phyloP scores from a whole-genome alignment of 306 rosid species.

The Amphicarpaea edgeworthii region DNA sequence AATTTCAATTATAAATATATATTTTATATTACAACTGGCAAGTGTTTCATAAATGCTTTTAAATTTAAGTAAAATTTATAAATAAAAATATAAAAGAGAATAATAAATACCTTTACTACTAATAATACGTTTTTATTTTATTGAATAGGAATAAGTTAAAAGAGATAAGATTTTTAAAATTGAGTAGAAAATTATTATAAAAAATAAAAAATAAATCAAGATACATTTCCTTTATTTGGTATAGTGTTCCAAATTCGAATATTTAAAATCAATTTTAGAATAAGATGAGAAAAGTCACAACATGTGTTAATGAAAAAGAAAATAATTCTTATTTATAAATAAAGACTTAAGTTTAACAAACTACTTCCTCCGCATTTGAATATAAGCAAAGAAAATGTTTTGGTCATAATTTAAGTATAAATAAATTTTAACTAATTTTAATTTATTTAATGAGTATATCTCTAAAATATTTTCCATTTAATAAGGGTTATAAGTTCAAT shows the following conservation, averaged over 20 bases:
- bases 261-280: not conserved
- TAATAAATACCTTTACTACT: not conserved
- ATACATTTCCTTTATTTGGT: not conserved
- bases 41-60: not conserved
- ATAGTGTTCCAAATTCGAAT: not conserved
- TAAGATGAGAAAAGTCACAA: not conserved
- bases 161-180: not conserved
- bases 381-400: no score
- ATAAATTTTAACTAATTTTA: no score
- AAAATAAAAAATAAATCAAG: not conserved
- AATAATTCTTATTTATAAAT: no score
- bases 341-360: no score
- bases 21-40: not conserved
- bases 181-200: not conserved
- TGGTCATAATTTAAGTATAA: no score
- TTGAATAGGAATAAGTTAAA: not conserved
- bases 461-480: no score
- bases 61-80: not conserved
- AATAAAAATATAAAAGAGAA: not conserved
- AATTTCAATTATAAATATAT: not conserved
- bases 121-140: not conserved
- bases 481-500: no score
- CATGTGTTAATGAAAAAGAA: no score
- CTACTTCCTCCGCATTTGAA: no score
- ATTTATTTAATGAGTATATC: no score